Evolutionary conservation across 768 basidiomycete genomes (phyloP).

Genomic region (Ramaria sp.): DNA sequence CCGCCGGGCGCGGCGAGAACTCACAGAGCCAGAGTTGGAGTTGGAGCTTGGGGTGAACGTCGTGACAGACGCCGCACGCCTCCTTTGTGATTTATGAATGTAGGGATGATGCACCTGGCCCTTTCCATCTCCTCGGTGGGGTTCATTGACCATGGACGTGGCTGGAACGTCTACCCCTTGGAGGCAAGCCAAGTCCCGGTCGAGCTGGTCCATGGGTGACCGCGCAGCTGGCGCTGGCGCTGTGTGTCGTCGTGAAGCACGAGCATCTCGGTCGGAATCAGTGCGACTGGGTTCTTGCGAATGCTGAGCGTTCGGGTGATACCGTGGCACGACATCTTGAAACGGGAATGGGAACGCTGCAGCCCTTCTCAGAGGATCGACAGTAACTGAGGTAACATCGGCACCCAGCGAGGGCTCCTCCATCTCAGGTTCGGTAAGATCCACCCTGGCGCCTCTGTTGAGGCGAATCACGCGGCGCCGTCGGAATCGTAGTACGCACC

Average conservation of each 20-base stretch:
- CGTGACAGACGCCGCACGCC: background rate
- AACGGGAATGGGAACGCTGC: conserved; percentile 1
- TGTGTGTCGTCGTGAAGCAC: conserved; percentile 1
- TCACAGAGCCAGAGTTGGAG: background rate
- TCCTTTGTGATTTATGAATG: background rate
- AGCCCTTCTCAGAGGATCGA: background rate
- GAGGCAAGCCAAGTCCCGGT: conserved; percentile 1
- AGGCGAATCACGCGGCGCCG: background rate
- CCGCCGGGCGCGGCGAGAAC: background rate
- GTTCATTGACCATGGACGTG: too few relatives aligned
- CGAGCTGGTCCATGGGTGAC: conserved; percentile 3
- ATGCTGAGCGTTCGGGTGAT: background rate
- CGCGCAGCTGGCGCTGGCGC: background rate
- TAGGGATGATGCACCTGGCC: background rate
- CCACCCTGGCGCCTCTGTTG: background rate
- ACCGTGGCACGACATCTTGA: background rate
- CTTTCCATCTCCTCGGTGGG: background rate
- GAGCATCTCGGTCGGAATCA: background rate
- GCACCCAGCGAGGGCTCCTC: background rate
- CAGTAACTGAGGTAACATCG: background rate
- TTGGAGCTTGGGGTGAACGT: background rate
- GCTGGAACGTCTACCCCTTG: background rate
- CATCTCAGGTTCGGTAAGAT: conserved; percentile 3
- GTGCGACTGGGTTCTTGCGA: background rate
- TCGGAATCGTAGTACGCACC: background rate